Evolutionary conservation across 192 early-diverging fungal species (phyloP).

Genomic region (Coemansia sp.): DNA sequence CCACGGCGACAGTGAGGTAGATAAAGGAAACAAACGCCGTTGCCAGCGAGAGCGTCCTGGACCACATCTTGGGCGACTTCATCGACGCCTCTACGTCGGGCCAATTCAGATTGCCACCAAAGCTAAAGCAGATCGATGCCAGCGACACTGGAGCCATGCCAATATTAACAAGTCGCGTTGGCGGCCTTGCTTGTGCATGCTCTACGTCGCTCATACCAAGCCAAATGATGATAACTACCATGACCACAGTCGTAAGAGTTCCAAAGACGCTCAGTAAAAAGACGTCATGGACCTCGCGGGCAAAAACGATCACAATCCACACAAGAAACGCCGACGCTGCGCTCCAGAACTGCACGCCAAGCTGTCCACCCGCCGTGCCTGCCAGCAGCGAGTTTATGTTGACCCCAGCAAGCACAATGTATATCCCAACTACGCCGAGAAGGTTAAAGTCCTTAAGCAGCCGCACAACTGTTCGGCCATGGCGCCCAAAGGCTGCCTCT

Average conservation of each 20-base stretch:
- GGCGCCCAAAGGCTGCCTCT: slow-evolving; percentile 69
- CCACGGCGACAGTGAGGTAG: slow-evolving; percentile 71
- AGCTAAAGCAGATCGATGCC: slow-evolving; percentile 81
- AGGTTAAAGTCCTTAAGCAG: slow-evolving; percentile 62
- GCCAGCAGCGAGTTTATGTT: slow-evolving; percentile 65
- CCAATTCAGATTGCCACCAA: slow-evolving; percentile 84
- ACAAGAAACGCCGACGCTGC: slow-evolving; percentile 62
- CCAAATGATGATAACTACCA: slow-evolving; percentile 70
- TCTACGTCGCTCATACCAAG: slow-evolving; percentile 37
- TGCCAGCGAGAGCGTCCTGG: slow-evolving; percentile 65
- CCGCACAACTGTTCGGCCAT: slow-evolving; percentile 62
- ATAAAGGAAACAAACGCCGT: slow-evolving; percentile 69
- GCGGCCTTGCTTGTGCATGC: slow-evolving; percentile 20
- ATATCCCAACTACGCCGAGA: slow-evolving; percentile 71
- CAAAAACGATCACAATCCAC: slow-evolving; percentile 72
- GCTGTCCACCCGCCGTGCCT: slow-evolving; percentile 33
- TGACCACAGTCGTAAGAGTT: slow-evolving; percentile 69
- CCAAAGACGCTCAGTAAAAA: slow-evolving; percentile 77
- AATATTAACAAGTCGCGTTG: slow-evolving; percentile 37
- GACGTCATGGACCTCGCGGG: slow-evolving; percentile 80
- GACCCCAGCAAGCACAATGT: slow-evolving; percentile 75
- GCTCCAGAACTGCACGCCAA: slow-evolving; percentile 66
- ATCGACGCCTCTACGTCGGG: slow-evolving; percentile 83
- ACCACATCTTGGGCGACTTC: slow-evolving; percentile 72
- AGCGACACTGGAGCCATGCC: slow-evolving; percentile 70